Percentiles rank a stretch among this genome's conserved stretches.
Evolutionary conservation across 495 filamentous ascomycete genomes (phyloP).

Genomic region (Aspergillus funiculosus): DNA sequence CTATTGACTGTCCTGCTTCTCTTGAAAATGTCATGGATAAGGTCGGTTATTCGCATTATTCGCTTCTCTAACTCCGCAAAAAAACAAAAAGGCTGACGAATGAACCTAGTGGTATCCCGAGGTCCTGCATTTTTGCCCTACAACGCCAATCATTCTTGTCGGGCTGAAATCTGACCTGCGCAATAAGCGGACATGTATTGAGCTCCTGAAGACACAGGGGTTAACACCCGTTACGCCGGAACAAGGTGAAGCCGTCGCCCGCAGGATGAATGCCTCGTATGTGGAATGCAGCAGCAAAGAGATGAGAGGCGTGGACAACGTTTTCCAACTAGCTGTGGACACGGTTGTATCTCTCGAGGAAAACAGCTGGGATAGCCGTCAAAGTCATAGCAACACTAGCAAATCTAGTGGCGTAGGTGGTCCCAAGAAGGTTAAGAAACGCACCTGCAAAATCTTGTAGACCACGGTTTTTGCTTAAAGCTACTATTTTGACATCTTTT

Average conservation of each 20-base stretch:
- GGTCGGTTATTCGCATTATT: too few relatives aligned
- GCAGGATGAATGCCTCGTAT: slow-evolving; percentile 89
- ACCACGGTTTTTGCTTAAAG: too few relatives aligned
- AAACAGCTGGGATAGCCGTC: slow-evolving; percentile 29
- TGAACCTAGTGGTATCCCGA: slow-evolving; percentile 90
- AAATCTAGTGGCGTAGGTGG: slow-evolving; percentile 29
- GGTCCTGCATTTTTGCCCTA: slow-evolving; percentile 97
- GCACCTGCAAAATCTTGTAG: slow-evolving; percentile 65
- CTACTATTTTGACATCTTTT: slow-evolving; percentile 13
- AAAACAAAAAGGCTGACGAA: not conserved
- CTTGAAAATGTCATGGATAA: slow-evolving; percentile 98
- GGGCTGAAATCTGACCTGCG: slow-evolving; percentile 96
- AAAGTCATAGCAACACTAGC: slow-evolving; percentile 16
- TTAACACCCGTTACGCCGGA: slow-evolving; percentile 88
- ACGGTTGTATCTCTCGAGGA: slow-evolving; percentile 61
- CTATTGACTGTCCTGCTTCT: slow-evolving; percentile 96
- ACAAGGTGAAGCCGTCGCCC: slow-evolving; percentile 80
- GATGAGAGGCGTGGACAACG: slow-evolving; percentile 89
- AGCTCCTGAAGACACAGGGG: slow-evolving; percentile 95
- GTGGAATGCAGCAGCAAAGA: slow-evolving; percentile 98
- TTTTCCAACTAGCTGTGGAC: slow-evolving; percentile 84
- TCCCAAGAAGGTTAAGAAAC: slow-evolving; percentile 56
- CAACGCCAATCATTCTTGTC: slow-evolving; percentile 89
- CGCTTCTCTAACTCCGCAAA: not conserved
- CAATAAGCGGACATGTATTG: slow-evolving; percentile 88